These are phyloP conservation scores for Copromyces sp. DNA, from an alignment of 495 filamentous ascomycete genomes.

Conservation along the genomic window DNA sequence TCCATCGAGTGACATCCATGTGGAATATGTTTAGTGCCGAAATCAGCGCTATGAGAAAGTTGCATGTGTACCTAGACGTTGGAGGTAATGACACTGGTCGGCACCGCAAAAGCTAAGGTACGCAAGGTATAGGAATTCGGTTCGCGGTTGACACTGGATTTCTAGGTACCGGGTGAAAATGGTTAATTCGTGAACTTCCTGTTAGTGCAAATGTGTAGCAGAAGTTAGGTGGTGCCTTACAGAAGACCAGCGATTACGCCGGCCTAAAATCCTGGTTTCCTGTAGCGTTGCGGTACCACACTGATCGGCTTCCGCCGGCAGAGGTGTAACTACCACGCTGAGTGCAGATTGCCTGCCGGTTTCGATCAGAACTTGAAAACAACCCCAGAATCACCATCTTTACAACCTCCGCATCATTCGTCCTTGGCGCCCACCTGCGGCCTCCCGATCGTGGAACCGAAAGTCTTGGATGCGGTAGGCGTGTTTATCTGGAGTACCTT, in stretches of 20 bases:
- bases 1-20: not conserved
- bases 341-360: not conserved
- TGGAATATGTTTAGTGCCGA: not conserved
- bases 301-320: not conserved
- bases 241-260: not conserved
- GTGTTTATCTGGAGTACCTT: not conserved
- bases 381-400: not conserved
- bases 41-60: not conserved
- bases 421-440: not conserved
- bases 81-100: not conserved
- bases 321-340: not conserved
- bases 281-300: not conserved
- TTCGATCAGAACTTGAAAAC: not conserved
- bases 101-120: not conserved
- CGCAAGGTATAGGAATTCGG: not conserved
- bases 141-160: not conserved
- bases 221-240: not conserved
- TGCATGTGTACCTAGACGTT: not conserved
- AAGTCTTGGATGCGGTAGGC: not conserved
- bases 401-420: not conserved
- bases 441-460: not conserved
- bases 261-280: not conserved
- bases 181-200: not conserved
- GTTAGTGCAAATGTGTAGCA: not conserved
- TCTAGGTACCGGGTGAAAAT: not conserved